A percentile compares a stretch with the other conserved stretches of the same genome.
These are phyloP conservation scores for Saccharum hybrid DNA, from an alignment of 202 grass and related monocot genomes.

Conservation along the genomic window DNA sequence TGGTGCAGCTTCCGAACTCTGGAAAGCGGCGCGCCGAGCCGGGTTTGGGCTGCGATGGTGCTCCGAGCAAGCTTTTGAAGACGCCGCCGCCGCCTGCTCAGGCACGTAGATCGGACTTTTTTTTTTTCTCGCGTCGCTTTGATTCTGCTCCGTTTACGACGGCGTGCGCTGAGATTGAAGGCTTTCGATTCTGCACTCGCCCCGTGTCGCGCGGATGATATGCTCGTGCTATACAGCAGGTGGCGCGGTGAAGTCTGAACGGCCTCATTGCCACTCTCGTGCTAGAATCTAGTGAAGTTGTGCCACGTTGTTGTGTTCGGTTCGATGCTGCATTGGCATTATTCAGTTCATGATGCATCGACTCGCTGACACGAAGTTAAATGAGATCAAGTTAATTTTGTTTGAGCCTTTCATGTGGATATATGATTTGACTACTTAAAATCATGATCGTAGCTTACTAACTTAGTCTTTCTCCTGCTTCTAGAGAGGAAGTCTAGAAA, in stretches of 20 bases:
- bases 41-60: slow-evolving; percentile 32
- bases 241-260: background rate
- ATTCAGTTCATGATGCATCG: background rate
- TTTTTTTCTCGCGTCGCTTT: background rate
- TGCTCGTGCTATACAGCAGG: background rate
- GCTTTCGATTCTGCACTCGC: background rate
- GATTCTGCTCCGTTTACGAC: background rate
- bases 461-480: background rate
- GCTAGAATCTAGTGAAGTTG: background rate
- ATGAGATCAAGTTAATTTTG: background rate
- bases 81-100: slow-evolving; percentile 16
- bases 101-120: background rate
- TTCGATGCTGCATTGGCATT: background rate
- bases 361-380: background rate
- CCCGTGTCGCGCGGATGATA: background rate
- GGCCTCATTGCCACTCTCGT: background rate
- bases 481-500: background rate
- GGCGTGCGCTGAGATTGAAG: background rate
- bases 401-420: background rate
- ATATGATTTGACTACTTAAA: background rate
- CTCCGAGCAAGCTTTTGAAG: slow-evolving; percentile 43
- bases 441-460: background rate
- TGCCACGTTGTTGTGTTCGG: background rate
- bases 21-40: no score
- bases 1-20: no score